Base-by-base conservation (phyloP, 1,284 basidiomycete species). In the Trametes pubescens region DNA sequence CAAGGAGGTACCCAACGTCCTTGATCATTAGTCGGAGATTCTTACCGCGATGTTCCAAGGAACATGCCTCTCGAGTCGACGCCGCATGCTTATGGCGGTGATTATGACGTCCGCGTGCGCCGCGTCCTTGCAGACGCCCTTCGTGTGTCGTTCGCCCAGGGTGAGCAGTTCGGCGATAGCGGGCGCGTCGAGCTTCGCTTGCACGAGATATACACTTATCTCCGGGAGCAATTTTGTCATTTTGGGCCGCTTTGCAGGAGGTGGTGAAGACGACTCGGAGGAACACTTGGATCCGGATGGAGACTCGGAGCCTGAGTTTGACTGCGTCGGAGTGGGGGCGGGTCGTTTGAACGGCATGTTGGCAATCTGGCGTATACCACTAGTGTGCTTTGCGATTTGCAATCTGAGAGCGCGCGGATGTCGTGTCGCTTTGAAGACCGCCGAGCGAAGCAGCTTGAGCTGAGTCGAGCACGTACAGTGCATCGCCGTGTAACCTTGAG, bases 61-160 rank as follows among this genome's bases (percentile, higher is more conserved):
- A 13, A 93, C 61, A 72, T 92, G 90, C 57, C 91, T 80, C 74
- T 91, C 86, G 2, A 93, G 77, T 5, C 92, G 82, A 65, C 83
- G 82, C 64, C 81, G 80, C 85, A 91, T 92, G 37, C 75, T 80
- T 32, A 92, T 79, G 18, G 79, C 82, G 5, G 91, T 91, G 57
- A 93, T 72, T 46, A 93, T 77, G 34, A 92, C 78, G 57, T 92
- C 84, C 2, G 90, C 87, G 10, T 85, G 80, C n/a, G 81, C 74
- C 2, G 76, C 68, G 52, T 81, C 71, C 11, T 68, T 65, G 59
- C 81, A 81, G 16, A 86, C 71, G 55, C 80, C 72, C 21, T 73
- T 76, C 14, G 73, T 72, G 56, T 78, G 74, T 13, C 67, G 71
- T 65, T 89, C 86, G 7, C 85, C 79, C 5, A 89, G 73, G 21